Percentiles rank a stretch among this genome's conserved stretches.
These are phyloP conservation scores for Phyllosticta citribraziliensis DNA, from an alignment of 2,329 filamentous ascomycete genomes.

Conservation along the genomic window DNA sequence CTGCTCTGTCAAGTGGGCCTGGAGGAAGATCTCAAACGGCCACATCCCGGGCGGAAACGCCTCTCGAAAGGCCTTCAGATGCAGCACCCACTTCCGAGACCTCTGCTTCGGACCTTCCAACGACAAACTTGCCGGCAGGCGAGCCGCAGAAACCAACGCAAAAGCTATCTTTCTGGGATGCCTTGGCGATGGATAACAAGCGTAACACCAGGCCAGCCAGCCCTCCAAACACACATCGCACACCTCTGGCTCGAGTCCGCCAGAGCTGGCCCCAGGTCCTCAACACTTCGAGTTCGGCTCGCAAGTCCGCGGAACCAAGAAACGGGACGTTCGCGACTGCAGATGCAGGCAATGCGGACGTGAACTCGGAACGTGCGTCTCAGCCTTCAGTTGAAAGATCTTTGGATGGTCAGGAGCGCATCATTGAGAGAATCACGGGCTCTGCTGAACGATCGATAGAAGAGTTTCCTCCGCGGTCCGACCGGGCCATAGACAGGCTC, in stretches of 20 bases:
- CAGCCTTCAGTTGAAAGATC: background rate
- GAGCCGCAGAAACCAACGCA: background rate
- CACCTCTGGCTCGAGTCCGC: slow-evolving; percentile 8
- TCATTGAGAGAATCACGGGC: background rate
- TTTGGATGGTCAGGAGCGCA: background rate
- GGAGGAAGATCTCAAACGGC: background rate
- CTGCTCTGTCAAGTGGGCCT: background rate
- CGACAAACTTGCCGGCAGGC: background rate
- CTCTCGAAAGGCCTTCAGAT: background rate
- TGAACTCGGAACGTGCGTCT: background rate
- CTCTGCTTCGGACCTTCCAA: background rate
- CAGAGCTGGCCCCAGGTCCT: slow-evolving; percentile 5
- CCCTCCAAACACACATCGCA: slow-evolving; percentile 4
- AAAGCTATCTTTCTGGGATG: slow-evolving; percentile 6
- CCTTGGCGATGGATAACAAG: background rate
- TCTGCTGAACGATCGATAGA: background rate
- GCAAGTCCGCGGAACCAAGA: background rate
- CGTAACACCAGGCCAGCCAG: slow-evolving; percentile 6
- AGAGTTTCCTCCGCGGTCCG: background rate
- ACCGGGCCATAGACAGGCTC: slow-evolving; percentile 1
- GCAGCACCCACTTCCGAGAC: background rate
- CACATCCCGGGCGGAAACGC: background rate
- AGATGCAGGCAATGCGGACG: background rate
- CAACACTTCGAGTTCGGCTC: slow-evolving; percentile 1
- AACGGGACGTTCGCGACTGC: background rate